Evolutionary conservation across 164 flowering plant genomes (phyloP), one percentile per base, ranked within the genome.

Genomic region (Aristolochia contorta): DNA sequence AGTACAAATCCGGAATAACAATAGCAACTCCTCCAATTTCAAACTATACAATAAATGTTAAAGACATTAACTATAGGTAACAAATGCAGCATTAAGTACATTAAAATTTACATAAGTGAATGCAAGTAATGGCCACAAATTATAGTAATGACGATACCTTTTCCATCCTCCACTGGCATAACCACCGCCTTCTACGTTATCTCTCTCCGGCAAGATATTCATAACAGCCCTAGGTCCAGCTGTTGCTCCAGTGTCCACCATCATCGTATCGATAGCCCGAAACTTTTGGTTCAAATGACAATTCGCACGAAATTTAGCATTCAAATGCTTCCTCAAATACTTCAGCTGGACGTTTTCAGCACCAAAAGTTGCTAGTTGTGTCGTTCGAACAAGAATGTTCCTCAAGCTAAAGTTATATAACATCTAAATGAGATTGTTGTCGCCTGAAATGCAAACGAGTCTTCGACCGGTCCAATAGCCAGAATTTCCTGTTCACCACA

Each of bases 101-200:
- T 37, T 37, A 37, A 37, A 10, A 37, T 3, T 37, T 37, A 37
- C 43, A 37, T 54, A 54, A 41, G 27, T 41, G 6, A 46, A 59
- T 20, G 47, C 15, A 7, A n/a, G 22, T 12, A 58, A 57, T 13
- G 53, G 12, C 21, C 21, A 32, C 12, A 16, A 56, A 30, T 19
- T 14, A 37, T 46, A 16, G 16, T 24, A 18, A 16, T 18, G 18
- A 32, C 22, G 61, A 47, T 59, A 74, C 97, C 97, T 91, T 70
- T 76, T 86, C 83, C 83, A 84, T 46, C 94, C 84, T 54, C 97
- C 97, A 59, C 88, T 80, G 2, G 80, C 74, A 72, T 69, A 84
- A 20, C 89, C 91, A 52, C 82, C 81, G 58, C 74, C 75, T 1
- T 77, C 86, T 12, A 23, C 41, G 27, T 46, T 66, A 19, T 79